Base-by-base conservation (phyloP, 179 eudicot genomes). In the Beta macrorhiza region DNA sequence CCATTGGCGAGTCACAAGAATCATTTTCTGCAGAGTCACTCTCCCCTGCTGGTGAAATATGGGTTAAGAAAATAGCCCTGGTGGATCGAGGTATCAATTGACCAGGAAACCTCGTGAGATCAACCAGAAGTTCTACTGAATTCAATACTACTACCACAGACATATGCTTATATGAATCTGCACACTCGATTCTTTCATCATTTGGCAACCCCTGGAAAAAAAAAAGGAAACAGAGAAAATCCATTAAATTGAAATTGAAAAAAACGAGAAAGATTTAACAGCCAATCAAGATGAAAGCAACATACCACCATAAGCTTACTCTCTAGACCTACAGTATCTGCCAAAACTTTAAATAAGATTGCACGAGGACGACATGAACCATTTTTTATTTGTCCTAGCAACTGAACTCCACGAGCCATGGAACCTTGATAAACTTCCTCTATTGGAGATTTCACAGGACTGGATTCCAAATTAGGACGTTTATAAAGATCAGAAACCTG, bases 11-110 rank as follows among this genome's bases (percentile, higher is more conserved):
- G 90, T 97, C 99, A 89, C 98, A 97, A 6, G 99, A 97, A 81
- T 97, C 99, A 88, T 95, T 95, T 87, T 97, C 99, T 37, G 98
- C 99, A 81, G 99, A 96, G 85, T 96, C 99, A 87, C 99, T 94
- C 87, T 94, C 99, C 79, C 96, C 99, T 61, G 94, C 95, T 79
- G 95, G 95, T 77, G 97, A 90, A 75, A 93, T 86, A 85, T 95
- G 99, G 80, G 95, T 89, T 91, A 93, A 89, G 82, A 86, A 91
- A 59, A 92, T 89, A 69, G 99, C 98, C 87, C 88, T 97, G 37
- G 94, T 88, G 65, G 98, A 93, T 78, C 87, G 90, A 44, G 98
- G 98, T 82, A 95, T 89, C 80, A 97, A 87, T 82, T 92, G 97
- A 72, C 99, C 99, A 68, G 99, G 99, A 89, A 86, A 91, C 77